Evolutionary conservation across 805 yeast genomes (phyloP).

Genomic region (Lipomyces lipofer): DNA sequence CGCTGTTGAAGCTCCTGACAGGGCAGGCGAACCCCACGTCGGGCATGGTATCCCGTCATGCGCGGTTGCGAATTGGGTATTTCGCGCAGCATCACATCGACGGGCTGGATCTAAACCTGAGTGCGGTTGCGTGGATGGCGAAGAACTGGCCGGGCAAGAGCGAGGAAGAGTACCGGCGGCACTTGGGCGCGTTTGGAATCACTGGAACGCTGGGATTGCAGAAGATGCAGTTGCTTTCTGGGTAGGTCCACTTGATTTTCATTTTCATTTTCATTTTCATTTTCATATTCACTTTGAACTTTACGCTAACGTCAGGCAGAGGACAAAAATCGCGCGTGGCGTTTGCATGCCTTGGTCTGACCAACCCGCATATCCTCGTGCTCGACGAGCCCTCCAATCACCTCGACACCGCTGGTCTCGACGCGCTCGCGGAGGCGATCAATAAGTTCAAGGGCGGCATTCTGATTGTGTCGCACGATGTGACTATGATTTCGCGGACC

Average conservation of each 20-base stretch:
- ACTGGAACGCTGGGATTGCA: constrained; percentile 92
- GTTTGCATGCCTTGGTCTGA: constrained; percentile 89
- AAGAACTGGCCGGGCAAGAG: constrained; percentile 85
- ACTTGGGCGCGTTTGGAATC: constrained; percentile 94
- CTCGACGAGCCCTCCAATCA: constrained; percentile 98
- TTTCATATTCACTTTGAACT: not conserved
- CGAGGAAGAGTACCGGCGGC: constrained; percentile 96
- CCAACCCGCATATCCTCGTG: constrained; percentile 86
- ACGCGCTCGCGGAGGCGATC: constrained; percentile 89
- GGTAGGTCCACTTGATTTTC: constrained; percentile 43
- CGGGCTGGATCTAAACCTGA: constrained; percentile 81
- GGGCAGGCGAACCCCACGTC: constrained; percentile 69
- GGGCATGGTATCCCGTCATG: constrained; percentile 80
- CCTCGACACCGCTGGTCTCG: constrained; percentile 96
- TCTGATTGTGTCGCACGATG: constrained; percentile 97
- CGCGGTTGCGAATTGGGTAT: constrained; percentile 88
- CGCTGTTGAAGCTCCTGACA: constrained; percentile 82
- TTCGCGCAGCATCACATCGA: constrained; percentile 99
- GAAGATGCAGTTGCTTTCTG: constrained; percentile 84
- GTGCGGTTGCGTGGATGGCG: constrained; percentile 95
- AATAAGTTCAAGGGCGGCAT: constrained; percentile 91
- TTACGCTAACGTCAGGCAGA: constrained; percentile 19
- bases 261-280: no score
- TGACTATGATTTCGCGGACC: constrained; percentile 79
- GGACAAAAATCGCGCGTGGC: constrained; percentile 99